Percentiles rank a stretch among this genome's conserved stretches.
phyloP scores from a whole-genome alignment of 1,284 basidiomycete genomes.

The Trametes versicolor region DNA sequence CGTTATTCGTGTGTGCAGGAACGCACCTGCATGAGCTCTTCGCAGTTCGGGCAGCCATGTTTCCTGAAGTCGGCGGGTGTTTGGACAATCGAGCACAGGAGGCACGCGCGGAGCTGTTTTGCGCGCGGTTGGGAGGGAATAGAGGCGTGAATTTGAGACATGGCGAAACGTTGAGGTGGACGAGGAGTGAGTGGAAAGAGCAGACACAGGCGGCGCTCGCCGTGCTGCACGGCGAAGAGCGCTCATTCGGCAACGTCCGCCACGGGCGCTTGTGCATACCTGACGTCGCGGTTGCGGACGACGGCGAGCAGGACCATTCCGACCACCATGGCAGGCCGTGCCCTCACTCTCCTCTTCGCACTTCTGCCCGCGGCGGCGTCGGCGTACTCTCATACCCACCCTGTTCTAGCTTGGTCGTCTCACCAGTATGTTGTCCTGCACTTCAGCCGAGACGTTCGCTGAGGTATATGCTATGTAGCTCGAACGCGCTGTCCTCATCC shows the following conservation, averaged over 20 bases:
- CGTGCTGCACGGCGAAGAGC: conserved; percentile 2
- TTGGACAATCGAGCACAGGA: conserved; percentile 93
- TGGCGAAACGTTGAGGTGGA: conserved; percentile 10
- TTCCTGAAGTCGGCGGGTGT: conserved; percentile 86
- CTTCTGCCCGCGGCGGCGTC: conserved; percentile 55
- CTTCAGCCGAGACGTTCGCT: conserved; percentile 12
- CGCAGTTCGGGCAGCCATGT: conserved; percentile 96
- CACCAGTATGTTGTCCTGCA: conserved; percentile 52
- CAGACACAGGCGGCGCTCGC: neutral
- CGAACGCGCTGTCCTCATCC: conserved; percentile 54
- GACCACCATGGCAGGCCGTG: conserved; percentile 38
- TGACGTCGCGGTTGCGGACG: conserved; percentile 17
- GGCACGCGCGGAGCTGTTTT: conserved; percentile 86
- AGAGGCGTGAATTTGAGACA: conserved; percentile 48
- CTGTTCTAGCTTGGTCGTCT: conserved; percentile 78
- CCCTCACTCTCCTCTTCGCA: conserved; percentile 41
- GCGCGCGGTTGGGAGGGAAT: conserved; percentile 72
- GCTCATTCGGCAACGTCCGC: conserved; percentile 25
- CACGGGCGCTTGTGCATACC: conserved; percentile 22
- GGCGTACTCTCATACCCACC: conserved; percentile 68
- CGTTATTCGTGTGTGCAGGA: too few relatives aligned
- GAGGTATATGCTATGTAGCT: conserved; percentile 48
- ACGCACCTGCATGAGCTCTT: conserved; percentile 90
- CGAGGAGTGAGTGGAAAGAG: neutral
- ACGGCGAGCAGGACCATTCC: conserved; percentile 15